Evolutionary conservation across 495 filamentous ascomycete genomes (phyloP).

Genomic region (Zalerion maritima): DNA sequence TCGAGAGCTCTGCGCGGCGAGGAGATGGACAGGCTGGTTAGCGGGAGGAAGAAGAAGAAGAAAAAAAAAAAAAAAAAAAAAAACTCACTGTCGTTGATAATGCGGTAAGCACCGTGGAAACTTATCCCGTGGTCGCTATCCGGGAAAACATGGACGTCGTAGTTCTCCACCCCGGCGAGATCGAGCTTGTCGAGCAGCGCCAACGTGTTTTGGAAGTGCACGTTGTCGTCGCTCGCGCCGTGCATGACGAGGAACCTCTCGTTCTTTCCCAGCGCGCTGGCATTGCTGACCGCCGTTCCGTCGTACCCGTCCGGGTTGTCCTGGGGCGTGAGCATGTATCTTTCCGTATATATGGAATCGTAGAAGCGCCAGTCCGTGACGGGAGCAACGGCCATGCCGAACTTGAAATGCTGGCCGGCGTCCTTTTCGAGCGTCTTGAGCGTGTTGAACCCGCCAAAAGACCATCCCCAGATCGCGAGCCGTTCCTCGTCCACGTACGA

Average conservation of each 20-base stretch:
- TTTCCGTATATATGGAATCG: constrained; percentile 89
- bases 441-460: constrained; percentile 94
- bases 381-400: constrained; percentile 95
- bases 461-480: constrained; percentile 97
- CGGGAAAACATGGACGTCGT: constrained; percentile 91
- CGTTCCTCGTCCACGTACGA: constrained; percentile 66
- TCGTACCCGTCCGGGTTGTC: constrained; percentile 66
- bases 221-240: constrained; percentile 88
- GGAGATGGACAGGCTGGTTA: too few relatives aligned
- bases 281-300: constrained; percentile 57
- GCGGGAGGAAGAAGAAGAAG: constrained; percentile 4
- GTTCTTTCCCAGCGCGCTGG: constrained; percentile 50
- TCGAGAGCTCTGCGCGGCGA: constrained; percentile 54
- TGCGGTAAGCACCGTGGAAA: constrained; percentile 83
- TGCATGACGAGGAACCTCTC: constrained; percentile 90
- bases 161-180: constrained; percentile 74
- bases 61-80: neutral
- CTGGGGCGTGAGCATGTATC: constrained; percentile 89
- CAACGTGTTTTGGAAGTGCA: constrained; percentile 87
- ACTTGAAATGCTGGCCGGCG: constrained; percentile 76
- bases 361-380: constrained; percentile 96
- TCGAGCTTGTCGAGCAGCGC: constrained; percentile 78
- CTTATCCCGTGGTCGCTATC: constrained; percentile 92
- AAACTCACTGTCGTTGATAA: constrained; percentile 87
- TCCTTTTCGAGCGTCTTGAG: constrained; percentile 89